Base-by-base conservation (phyloP, 2,329 filamentous ascomycete species). In the Xylogone sp. region DNA sequence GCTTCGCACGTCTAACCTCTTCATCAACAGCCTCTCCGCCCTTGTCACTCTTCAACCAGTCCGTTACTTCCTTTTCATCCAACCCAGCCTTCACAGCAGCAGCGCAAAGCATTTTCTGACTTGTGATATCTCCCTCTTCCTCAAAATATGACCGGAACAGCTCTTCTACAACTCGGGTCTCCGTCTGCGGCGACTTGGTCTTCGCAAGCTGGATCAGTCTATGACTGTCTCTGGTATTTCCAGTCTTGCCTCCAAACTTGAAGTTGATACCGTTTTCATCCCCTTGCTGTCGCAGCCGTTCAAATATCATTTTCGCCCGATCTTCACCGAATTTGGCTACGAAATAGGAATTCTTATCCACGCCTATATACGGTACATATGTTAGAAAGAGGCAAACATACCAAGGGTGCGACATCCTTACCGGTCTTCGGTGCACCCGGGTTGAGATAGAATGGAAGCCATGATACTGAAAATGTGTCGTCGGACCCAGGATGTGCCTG, bases 391-490 rank as follows among this genome's bases (percentile, higher is more conserved):
- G 74, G 70, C 53, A 66, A 42, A 8, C 24, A 21, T 42, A 45
- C 42, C 13, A 16, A 43, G 66, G 62, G 83, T 84, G 13, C 3
- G 46, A 18, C 24, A 60, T 78, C 73, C 52, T 74, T 65, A 59
- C 76, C 75, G 46, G 65, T 71, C 44, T 73, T 72, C 0, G 86
- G 78, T 1, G 81, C 74, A 45, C 75, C 74, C 0, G 88, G 87
- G 63, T 92, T 84, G 48, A 96, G 80, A 67, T 93, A 92, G 72
- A 88, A 96, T 1, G 90, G 87, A 54, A 81, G 77, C 88, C 89
- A 96, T 54, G 77, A 79, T 13, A 88, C 82, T 45, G 76, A 78
- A 71, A 95, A 92, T 19, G 78, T 88, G 69, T 93, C 87, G 39
- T 76, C 68, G 9, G 74, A 79, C 46, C 74, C 71, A 0, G 86